phyloP scores from a whole-genome alignment of 192 early-diverging fungal genomes.

The Geranomyces michiganensis region DNA sequence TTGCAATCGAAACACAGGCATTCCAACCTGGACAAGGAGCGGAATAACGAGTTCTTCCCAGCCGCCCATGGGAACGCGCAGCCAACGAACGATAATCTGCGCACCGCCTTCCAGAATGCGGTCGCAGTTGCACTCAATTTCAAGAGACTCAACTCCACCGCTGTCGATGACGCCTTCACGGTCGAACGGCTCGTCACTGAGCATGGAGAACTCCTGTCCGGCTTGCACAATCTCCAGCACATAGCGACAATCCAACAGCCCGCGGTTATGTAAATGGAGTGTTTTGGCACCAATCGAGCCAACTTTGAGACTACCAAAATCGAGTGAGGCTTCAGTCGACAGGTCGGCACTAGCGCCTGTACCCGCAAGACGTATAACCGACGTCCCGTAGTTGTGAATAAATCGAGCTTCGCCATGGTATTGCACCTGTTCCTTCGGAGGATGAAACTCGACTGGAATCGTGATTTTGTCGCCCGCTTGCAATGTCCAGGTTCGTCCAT shows the following conservation, averaged over 20 bases:
- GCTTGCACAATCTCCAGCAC: constrained; percentile 52
- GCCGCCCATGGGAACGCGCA: constrained; percentile 48
- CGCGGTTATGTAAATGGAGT: constrained; percentile 56
- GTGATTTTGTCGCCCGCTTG: constrained; percentile 54
- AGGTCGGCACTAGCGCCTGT: constrained; percentile 65
- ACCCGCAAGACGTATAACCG: constrained; percentile 49
- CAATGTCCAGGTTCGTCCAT: constrained; percentile 53
- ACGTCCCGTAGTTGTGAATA: constrained; percentile 53
- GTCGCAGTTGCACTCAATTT: constrained; percentile 56
- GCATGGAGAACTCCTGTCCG: constrained; percentile 45
- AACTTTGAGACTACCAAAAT: constrained; percentile 60
- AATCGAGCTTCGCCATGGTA: constrained; percentile 62
- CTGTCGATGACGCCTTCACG: constrained; percentile 50
- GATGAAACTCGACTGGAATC: constrained; percentile 64
- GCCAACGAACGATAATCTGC: constrained; percentile 48
- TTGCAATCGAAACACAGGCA: constrained; percentile 58
- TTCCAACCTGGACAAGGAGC: constrained; percentile 53
- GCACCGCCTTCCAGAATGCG: constrained; percentile 33
- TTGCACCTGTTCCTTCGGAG: constrained; percentile 58
- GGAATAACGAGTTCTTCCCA: constrained; percentile 50
- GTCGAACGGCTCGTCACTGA: constrained; percentile 59
- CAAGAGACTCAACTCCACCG: constrained; percentile 42
- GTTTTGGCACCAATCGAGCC: constrained; percentile 39
- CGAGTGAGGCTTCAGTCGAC: constrained; percentile 42
- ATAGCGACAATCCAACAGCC: constrained; percentile 53